phyloP scores from a whole-genome alignment of 352 stramenopile species.

The Phytophthora capsici region DNA sequence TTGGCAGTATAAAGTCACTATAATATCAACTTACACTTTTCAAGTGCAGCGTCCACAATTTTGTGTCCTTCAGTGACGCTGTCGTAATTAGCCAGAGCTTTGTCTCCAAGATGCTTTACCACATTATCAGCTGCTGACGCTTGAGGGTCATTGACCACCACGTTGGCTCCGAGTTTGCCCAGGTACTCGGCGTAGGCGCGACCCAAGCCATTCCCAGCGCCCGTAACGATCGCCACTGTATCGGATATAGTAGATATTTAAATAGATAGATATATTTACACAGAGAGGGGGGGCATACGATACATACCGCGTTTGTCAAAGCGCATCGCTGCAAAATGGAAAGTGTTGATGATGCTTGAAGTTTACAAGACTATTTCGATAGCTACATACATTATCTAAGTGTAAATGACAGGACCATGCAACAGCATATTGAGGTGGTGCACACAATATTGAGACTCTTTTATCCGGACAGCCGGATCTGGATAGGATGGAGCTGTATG shows the following conservation, averaged over 20 bases:
- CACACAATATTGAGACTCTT: slow-evolving; percentile 11
- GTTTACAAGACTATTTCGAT: not conserved
- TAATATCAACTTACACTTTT: slow-evolving; percentile 62
- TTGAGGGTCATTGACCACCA: slow-evolving; percentile 87
- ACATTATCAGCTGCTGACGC: slow-evolving; percentile 66
- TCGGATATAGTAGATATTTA: not conserved
- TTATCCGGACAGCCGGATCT: slow-evolving; percentile 7
- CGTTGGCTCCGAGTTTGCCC: slow-evolving; percentile 64
- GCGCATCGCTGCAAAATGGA: slow-evolving; percentile 33
- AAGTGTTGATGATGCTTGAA: slow-evolving; percentile 23
- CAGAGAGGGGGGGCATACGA: not conserved
- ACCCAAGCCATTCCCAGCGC: slow-evolving; percentile 84
- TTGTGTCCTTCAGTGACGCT: slow-evolving; percentile 74
- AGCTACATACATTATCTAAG: too few relatives aligned
- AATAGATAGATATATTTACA: not conserved
- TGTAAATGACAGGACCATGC: too few relatives aligned
- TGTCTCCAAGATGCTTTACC: slow-evolving; percentile 56
- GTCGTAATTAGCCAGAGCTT: slow-evolving; percentile 76
- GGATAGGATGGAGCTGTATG: slow-evolving; percentile 69
- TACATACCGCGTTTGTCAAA: slow-evolving; percentile 58
- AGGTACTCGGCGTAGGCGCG: slow-evolving; percentile 84
- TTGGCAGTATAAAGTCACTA: too few relatives aligned
- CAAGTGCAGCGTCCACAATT: slow-evolving; percentile 83
- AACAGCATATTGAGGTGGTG: slow-evolving; percentile 1
- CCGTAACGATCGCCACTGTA: slow-evolving; percentile 86